Evolutionary conservation across 495 filamentous ascomycete species (phyloP).

Genomic region (Aspergillus baeticus): DNA sequence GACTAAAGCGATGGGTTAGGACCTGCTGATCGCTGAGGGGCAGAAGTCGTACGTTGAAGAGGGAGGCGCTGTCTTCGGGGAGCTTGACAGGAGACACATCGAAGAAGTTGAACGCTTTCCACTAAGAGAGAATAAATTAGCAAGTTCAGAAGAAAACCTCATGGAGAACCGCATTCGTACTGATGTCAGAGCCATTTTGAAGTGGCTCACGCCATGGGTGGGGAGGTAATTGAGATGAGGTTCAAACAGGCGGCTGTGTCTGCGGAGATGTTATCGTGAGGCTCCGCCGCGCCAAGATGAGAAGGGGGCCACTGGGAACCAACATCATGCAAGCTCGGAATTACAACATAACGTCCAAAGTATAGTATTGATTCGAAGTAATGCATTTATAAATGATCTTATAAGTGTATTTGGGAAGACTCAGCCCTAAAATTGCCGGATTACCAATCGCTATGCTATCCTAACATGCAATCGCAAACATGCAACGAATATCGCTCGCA

Average conservation of each 20-base stretch:
- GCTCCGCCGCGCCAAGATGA: slow-evolving; percentile 24
- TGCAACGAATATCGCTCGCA: neutral
- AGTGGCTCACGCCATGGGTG: slow-evolving; percentile 34
- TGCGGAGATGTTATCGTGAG: slow-evolving; percentile 10
- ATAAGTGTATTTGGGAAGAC: neutral
- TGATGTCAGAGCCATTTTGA: slow-evolving; percentile 50
- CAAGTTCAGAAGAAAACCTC: neutral
- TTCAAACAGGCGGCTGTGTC: slow-evolving; percentile 13
- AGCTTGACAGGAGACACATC: slow-evolving; percentile 83
- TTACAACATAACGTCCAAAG: too few relatives aligned
- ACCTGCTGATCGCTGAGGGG: slow-evolving; percentile 8
- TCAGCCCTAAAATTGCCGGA: neutral
- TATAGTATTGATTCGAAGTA: too few relatives aligned
- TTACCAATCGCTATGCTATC: slow-evolving; percentile 8
- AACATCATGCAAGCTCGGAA: slow-evolving; percentile 4
- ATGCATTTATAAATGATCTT: neutral
- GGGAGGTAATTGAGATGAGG: slow-evolving; percentile 19
- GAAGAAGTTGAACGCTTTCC: slow-evolving; percentile 99
- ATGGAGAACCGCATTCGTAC: slow-evolving; percentile 32
- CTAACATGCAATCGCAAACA: neutral
- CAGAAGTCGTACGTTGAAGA: slow-evolving; percentile 54
- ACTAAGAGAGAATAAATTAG: slow-evolving; percentile 51
- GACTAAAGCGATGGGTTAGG: slow-evolving; percentile 42
- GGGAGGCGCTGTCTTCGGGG: slow-evolving; percentile 64
- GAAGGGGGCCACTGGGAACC: slow-evolving; percentile 1